phyloP scores from a whole-genome alignment of 257 asterid genomes.

The Solanum okadae region DNA sequence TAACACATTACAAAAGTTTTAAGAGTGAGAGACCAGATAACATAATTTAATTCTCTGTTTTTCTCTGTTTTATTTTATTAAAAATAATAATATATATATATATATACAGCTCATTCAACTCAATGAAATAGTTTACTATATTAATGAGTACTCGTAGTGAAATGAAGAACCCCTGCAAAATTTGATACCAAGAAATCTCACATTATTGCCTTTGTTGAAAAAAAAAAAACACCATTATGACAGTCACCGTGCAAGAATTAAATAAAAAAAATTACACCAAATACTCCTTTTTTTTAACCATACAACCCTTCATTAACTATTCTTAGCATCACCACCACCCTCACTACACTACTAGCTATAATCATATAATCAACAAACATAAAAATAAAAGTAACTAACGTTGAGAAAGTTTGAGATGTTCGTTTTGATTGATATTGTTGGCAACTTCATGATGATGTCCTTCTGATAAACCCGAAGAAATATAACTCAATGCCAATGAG shows the following conservation, averaged over 20 bases:
- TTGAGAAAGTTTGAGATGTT: conserved; percentile 14
- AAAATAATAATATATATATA: too few relatives aligned
- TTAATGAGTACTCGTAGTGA: neutral
- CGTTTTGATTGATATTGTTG: conserved; percentile 17
- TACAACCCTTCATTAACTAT: neutral
- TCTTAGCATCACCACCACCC: neutral
- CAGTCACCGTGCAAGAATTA: neutral
- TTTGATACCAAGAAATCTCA: neutral
- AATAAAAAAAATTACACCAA: neutral
- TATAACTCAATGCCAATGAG: conserved; percentile 24
- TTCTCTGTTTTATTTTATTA: neutral
- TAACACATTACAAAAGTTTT: conserved; percentile 17
- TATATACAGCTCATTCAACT: neutral
- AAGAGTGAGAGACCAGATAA: neutral
- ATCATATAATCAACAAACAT: neutral
- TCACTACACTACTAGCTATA: neutral
- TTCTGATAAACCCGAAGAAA: conserved; percentile 42
- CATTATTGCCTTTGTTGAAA: neutral
- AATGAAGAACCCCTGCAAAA: neutral
- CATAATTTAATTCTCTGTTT: neutral
- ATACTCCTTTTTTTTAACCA: neutral
- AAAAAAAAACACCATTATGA: neutral
- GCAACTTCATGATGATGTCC: conserved; percentile 21
- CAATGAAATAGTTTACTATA: neutral
- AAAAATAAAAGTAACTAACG: neutral